Evolutionary conservation across 108 stramenopile genomes (phyloP).

Genomic region (Aureococcus anophagefferens): DNA sequence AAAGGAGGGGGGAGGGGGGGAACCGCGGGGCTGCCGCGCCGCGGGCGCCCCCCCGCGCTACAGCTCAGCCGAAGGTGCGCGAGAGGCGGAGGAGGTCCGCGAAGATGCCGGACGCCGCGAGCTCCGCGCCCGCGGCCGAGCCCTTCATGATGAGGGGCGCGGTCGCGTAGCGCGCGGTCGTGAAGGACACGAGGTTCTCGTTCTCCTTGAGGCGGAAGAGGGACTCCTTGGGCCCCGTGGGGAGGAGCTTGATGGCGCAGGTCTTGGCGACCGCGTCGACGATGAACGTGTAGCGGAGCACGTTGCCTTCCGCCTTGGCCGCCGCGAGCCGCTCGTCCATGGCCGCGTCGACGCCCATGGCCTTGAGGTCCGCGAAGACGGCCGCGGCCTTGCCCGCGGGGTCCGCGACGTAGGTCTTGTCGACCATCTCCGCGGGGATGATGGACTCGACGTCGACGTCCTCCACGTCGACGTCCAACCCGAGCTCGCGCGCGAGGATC

Average conservation of each 20-base stretch:
- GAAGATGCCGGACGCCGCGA: slow-evolving; percentile 68
- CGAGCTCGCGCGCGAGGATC: slow-evolving; percentile 45
- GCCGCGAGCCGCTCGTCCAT: slow-evolving; percentile 51
- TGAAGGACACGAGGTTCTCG: slow-evolving; percentile 57
- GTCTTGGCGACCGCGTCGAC: slow-evolving; percentile 50
- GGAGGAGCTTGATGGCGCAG: slow-evolving; percentile 33
- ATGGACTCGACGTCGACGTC: slow-evolving; percentile 63
- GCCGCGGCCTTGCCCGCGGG: slow-evolving; percentile 28
- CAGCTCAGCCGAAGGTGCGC: no score
- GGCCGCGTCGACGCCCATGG: slow-evolving; percentile 23
- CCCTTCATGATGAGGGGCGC: slow-evolving; percentile 73
- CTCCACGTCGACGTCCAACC: slow-evolving; percentile 40
- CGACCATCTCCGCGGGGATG: slow-evolving; percentile 40
- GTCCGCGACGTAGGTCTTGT: slow-evolving; percentile 35
- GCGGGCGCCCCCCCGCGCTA: no score
- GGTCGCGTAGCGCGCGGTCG: slow-evolving; percentile 51
- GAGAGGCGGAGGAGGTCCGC: slow-evolving; percentile 64
- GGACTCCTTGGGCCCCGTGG: slow-evolving; percentile 39
- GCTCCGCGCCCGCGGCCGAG: slow-evolving; percentile 66
- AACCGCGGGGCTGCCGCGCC: no score
- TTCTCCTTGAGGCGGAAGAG: slow-evolving; percentile 50
- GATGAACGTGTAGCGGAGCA: slow-evolving; percentile 65
- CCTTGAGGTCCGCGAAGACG: slow-evolving; percentile 40
- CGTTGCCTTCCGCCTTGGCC: slow-evolving; percentile 33
- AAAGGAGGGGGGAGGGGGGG: no score